These are phyloP conservation scores for Haplosporangium sp. DNA, from an alignment of 371 early-diverging fungal species.

Conservation along the genomic window DNA sequence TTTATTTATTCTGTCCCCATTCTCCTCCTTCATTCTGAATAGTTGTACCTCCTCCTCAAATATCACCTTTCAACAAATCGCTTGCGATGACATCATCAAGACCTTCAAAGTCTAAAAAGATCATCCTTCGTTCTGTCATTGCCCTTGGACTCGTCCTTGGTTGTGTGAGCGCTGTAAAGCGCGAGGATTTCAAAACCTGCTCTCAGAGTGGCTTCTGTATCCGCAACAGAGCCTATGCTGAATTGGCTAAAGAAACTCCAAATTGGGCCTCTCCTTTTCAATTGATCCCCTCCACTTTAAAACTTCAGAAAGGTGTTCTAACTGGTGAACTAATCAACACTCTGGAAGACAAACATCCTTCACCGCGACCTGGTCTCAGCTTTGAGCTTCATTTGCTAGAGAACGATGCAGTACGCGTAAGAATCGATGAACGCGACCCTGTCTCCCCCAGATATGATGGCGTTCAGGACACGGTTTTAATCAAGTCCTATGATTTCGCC, in stretches of 20 bases:
- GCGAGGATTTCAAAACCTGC: constrained; percentile 93
- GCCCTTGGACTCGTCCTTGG: constrained; percentile 40
- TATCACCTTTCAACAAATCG: background rate
- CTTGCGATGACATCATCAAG: background rate
- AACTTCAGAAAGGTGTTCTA: constrained; percentile 60
- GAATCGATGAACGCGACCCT: constrained; percentile 77
- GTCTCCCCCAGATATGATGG: constrained; percentile 80
- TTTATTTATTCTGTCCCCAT: background rate
- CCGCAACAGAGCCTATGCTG: constrained; percentile 90
- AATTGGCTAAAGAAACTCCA: constrained; percentile 59
- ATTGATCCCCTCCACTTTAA: constrained; percentile 61
- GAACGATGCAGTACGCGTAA: constrained; percentile 74
- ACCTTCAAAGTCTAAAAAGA: constrained; percentile 11
- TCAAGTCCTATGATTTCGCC: constrained; percentile 55
- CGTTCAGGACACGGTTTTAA: constrained; percentile 70
- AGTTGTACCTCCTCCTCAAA: background rate
- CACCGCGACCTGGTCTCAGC: constrained; percentile 46
- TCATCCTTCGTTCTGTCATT: constrained; percentile 42
- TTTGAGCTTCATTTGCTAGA: constrained; percentile 66
- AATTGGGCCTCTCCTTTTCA: constrained; percentile 71
- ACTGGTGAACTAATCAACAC: constrained; percentile 71
- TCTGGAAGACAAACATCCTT: constrained; percentile 57
- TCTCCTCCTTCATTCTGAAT: no score
- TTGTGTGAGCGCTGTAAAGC: constrained; percentile 62
- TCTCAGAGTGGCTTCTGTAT: constrained; percentile 90